Conservation (phyloP, 805 yeast genomes). For the Jamesozyma piceae region DNA sequence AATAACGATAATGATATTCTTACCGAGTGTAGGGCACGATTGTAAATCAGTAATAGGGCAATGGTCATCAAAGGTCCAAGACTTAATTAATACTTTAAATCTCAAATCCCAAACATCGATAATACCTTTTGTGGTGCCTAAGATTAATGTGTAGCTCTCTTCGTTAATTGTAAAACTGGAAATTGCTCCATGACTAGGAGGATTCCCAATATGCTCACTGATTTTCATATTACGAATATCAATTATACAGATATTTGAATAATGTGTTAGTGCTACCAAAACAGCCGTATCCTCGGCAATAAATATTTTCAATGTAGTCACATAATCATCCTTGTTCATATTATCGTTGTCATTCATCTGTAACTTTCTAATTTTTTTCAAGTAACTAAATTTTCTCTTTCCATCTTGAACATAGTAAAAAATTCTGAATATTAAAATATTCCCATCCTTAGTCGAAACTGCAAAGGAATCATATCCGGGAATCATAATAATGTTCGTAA, state of each 20-base stretch:
- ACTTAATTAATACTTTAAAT: slow-evolving; percentile 48
- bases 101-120: slow-evolving; percentile 76
- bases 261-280: slow-evolving; percentile 44
- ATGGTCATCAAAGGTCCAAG: slow-evolving; percentile 50
- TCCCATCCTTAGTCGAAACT: slow-evolving; percentile 36
- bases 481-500: slow-evolving; percentile 44
- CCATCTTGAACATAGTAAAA: slow-evolving; percentile 15
- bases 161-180: slow-evolving; percentile 50
- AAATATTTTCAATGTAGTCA: slow-evolving; percentile 37
- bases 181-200: slow-evolving; percentile 56
- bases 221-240: slow-evolving; percentile 51
- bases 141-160: slow-evolving; percentile 49
- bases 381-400: slow-evolving; percentile 7
- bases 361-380: slow-evolving; percentile 19
- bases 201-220: slow-evolving; percentile 39
- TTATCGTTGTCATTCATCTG: slow-evolving; percentile 9
- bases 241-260: slow-evolving; percentile 40
- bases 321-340: slow-evolving; percentile 27
- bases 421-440: slow-evolving; percentile 32
- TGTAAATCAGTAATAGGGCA: slow-evolving; percentile 42
- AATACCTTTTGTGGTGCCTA: slow-evolving; percentile 70
- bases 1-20: slow-evolving; percentile 41
- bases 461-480: slow-evolving; percentile 49
- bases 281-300: slow-evolving; percentile 33
- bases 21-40: slow-evolving; percentile 13